phyloP scores from a whole-genome alignment of 768 basidiomycete genomes.

The Aureoboletus auriporus region DNA sequence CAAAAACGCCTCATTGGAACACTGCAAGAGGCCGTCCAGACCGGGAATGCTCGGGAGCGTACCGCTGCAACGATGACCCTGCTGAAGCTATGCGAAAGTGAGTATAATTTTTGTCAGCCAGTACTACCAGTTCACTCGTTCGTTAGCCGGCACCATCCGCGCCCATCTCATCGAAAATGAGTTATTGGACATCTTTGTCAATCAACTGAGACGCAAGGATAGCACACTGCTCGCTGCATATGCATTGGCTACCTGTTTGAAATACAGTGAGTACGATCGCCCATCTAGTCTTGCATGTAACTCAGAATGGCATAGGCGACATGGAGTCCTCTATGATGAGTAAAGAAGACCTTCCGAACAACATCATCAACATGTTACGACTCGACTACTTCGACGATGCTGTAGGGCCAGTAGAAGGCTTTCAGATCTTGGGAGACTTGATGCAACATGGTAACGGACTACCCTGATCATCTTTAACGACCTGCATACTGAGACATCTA shows the following conservation, averaged over 20 bases:
- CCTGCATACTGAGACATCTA: background rate
- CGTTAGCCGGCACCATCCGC: too few species aligned
- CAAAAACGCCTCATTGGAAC: constrained; percentile 10
- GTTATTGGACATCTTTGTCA: constrained; percentile 9
- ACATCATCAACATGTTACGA: constrained; percentile 4
- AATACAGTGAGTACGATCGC: background rate
- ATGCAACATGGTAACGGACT: background rate
- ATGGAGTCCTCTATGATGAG: constrained; percentile 1
- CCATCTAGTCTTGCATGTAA: background rate
- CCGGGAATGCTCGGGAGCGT: too few species aligned
- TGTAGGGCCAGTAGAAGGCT: constrained; percentile 8
- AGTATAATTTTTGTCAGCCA: too few species aligned
- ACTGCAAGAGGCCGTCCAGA: background rate
- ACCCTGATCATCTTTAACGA: too few species aligned
- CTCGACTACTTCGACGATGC: constrained; percentile 23
- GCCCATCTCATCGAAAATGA: background rate
- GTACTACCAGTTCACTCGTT: background rate
- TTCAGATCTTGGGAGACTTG: background rate
- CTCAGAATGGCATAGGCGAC: background rate
- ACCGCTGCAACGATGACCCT: too few species aligned
- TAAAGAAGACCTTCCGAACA: background rate
- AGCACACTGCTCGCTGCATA: constrained; percentile 17
- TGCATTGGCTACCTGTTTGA: constrained; percentile 4
- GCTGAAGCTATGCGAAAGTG: too few species aligned
- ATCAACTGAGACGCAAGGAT: constrained; percentile 10